Conservation (phyloP, 192 early-diverging fungal genomes). For the Coemansia sp. region DNA sequence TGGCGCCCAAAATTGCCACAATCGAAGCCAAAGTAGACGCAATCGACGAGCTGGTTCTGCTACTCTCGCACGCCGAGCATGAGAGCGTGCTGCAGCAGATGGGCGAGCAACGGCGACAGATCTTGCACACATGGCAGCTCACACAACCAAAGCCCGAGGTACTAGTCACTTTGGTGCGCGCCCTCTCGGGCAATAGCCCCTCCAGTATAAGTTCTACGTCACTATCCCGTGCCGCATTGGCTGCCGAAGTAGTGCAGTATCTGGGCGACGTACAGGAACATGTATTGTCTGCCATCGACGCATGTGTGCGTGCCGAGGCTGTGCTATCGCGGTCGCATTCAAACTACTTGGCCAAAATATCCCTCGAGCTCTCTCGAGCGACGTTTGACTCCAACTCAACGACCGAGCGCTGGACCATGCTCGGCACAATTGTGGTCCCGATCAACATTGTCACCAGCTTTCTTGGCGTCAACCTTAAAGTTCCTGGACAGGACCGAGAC, state of each 20-base stretch:
- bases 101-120: conserved; percentile 70
- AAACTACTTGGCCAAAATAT: conserved; percentile 75
- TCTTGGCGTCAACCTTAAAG: conserved; percentile 69
- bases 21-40: conserved; percentile 94
- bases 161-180: conserved; percentile 58
- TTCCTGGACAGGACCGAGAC: conserved; percentile 65
- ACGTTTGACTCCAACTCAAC: conserved; percentile 44
- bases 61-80: conserved; percentile 84
- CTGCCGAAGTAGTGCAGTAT: conserved; percentile 49
- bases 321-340: conserved; percentile 68
- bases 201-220: background rate
- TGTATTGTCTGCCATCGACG: conserved; percentile 27
- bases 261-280: conserved; percentile 52
- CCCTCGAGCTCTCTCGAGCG: conserved; percentile 63
- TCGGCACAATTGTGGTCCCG: conserved; percentile 52
- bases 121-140: conserved; percentile 66
- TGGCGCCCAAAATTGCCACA: conserved; percentile 76
- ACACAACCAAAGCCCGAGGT: conserved; percentile 71
- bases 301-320: conserved; percentile 58
- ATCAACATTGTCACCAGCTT: conserved; percentile 59
- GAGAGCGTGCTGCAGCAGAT: conserved; percentile 71
- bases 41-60: conserved; percentile 91
- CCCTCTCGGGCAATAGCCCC: conserved; percentile 40
- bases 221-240: conserved; percentile 6
- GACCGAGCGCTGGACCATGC: conserved; percentile 54